phyloP scores from a whole-genome alignment of 1,284 basidiomycete genomes.

The Austroboletus niveus region DNA sequence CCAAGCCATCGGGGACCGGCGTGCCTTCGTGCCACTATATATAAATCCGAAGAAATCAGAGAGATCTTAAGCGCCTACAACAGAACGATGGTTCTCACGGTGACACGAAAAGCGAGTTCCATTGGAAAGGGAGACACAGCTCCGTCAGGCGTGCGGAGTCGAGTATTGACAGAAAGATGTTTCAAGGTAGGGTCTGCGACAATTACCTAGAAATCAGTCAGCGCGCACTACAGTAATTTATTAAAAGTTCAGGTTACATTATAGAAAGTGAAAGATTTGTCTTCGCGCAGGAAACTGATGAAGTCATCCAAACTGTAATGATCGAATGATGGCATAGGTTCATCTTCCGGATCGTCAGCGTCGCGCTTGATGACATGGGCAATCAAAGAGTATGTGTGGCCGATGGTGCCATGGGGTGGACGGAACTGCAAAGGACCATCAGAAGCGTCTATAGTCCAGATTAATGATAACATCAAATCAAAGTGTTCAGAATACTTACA shows the following conservation, averaged over 20 bases:
- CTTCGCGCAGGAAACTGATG: constrained; percentile 1
- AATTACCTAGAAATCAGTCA: constrained; percentile 3
- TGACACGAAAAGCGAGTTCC: constrained; percentile 1
- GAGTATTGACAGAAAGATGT: constrained; percentile 4
- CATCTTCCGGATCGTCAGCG: neutral
- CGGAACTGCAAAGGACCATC: constrained; percentile 5
- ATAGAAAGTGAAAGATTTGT: constrained; percentile 7
- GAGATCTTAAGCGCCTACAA: neutral
- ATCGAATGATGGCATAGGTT: neutral
- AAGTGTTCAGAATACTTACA: neutral
- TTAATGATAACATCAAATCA: neutral
- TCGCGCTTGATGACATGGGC: constrained; percentile 4
- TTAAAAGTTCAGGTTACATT: constrained; percentile 1
- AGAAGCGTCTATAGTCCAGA: constrained; percentile 1
- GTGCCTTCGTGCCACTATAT: constrained; percentile 9
- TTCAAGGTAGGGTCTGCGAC: constrained; percentile 14
- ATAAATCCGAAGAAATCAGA: neutral
- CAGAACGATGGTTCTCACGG: neutral
- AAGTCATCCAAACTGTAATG: constrained; percentile 1
- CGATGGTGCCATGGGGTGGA: constrained; percentile 1
- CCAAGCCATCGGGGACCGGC: neutral
- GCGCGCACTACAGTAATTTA: neutral
- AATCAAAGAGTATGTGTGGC: constrained; percentile 8
- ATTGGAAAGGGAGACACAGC: too few relatives aligned
- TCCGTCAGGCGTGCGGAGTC: constrained; percentile 8